Evolutionary conservation across 176 grass and related monocot genomes (phyloP).

Genomic region (Zoysia japonica): DNA sequence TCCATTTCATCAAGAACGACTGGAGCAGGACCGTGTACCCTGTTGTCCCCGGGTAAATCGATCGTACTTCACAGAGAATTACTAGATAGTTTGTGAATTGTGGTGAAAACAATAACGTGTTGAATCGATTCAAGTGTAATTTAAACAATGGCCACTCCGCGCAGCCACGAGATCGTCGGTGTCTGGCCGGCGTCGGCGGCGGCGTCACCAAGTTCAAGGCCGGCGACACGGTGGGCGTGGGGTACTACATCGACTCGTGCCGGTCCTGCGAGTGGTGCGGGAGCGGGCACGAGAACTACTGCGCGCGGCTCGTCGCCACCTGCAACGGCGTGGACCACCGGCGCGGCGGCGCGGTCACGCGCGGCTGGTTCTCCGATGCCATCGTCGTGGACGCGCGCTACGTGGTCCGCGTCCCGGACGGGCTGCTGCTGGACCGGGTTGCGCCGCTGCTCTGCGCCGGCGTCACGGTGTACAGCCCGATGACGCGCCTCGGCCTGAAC

Average conservation of each 20-base stretch:
- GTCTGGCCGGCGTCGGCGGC: not conserved
- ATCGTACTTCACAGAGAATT: too few relatives aligned
- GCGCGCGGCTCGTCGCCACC: not conserved
- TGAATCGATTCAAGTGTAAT: too few relatives aligned
- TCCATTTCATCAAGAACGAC: not conserved
- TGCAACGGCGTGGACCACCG: not conserved
- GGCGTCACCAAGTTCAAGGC: not conserved
- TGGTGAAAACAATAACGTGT: too few relatives aligned
- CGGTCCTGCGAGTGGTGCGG: not conserved
- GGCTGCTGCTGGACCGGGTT: not conserved
- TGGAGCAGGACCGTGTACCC: not conserved
- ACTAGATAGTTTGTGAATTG: too few relatives aligned
- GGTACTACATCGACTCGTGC: not conserved
- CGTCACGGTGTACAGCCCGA: slow-evolving; percentile 55
- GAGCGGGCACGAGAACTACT: not conserved
- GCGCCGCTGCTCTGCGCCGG: slow-evolving; percentile 59
- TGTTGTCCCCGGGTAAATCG: not conserved
- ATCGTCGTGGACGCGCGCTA: not conserved
- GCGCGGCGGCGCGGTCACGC: not conserved
- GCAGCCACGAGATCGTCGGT: not conserved
- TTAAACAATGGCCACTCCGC: not conserved
- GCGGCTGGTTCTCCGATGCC: not conserved
- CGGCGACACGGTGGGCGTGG: not conserved
- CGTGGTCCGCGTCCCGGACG: not conserved
- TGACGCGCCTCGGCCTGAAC: slow-evolving; percentile 39